Evolutionary conservation across 257 asterid species (phyloP).

Genomic region (Gentiana dahurica): DNA sequence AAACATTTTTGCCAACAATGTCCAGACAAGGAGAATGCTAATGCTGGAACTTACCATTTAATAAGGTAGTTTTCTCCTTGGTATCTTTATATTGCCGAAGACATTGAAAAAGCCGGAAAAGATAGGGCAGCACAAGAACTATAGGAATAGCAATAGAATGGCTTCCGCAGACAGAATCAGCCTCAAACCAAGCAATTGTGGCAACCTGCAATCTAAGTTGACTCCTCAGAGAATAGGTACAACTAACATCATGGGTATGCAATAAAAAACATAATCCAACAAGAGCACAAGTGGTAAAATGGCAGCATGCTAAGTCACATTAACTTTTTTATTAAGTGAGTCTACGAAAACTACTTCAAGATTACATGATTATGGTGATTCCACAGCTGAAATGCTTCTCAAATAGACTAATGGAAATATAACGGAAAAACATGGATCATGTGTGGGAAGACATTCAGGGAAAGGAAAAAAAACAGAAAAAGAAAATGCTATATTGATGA

Average conservation of each 20-base stretch:
- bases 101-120: constrained; percentile 92
- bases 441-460: no score
- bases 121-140: constrained; percentile 86
- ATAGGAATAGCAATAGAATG: constrained; percentile 87
- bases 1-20: not conserved
- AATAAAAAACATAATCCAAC: no score
- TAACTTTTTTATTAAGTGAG: no score
- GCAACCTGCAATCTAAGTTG: constrained; percentile 66
- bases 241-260: not conserved
- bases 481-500: no score
- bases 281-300: no score
- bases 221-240: constrained; percentile 17
- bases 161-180: constrained; percentile 98
- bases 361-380: no score
- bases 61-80: constrained; percentile 65
- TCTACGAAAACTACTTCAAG: no score
- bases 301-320: no score
- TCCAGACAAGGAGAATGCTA: constrained; percentile 7
- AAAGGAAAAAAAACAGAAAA: no score
- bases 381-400: no score
- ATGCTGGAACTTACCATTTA: constrained; percentile 52
- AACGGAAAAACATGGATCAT: no score
- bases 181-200: constrained; percentile 99
- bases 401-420: no score
- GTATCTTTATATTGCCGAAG: constrained; percentile 95